These are phyloP conservation scores for Pinus tabuliformis DNA, from an alignment of 75 land plant species.

Conservation along the genomic window DNA sequence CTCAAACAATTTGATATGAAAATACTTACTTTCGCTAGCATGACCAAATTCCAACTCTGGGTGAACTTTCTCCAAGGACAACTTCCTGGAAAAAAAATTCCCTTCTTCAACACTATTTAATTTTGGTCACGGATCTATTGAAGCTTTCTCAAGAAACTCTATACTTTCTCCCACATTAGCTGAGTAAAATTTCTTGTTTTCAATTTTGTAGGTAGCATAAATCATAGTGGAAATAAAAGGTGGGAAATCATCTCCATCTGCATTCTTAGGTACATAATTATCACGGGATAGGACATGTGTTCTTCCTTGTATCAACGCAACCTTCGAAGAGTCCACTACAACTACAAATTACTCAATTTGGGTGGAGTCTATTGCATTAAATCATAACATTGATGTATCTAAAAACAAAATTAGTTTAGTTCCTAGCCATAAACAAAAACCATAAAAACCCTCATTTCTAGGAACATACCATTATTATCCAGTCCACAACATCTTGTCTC, in stretches of 20 bases:
- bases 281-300: neutral
- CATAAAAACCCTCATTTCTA: too few relatives aligned
- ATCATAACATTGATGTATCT: too few relatives aligned
- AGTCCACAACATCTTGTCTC: too few relatives aligned
- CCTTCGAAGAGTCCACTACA: neutral
- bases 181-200: neutral
- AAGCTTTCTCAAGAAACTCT: neutral
- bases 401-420: too few relatives aligned
- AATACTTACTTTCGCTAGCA: neutral
- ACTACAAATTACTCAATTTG: too few relatives aligned
- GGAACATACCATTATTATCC: too few relatives aligned
- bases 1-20: neutral
- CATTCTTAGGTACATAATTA: neutral
- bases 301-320: neutral
- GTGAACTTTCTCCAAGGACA: constrained; percentile 8
- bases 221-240: too few relatives aligned
- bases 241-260: neutral
- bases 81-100: neutral
- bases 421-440: too few relatives aligned
- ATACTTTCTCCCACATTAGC: neutral
- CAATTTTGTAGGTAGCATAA: neutral
- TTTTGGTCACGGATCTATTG: neutral
- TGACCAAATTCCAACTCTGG: constrained; percentile 2
- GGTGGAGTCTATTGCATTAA: too few relatives aligned
- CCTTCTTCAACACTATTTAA: neutral